These are phyloP conservation scores for Auxenochlorella pyrenoidosa DNA, from an alignment of 139 green algal genomes.

Conservation along the genomic window DNA sequence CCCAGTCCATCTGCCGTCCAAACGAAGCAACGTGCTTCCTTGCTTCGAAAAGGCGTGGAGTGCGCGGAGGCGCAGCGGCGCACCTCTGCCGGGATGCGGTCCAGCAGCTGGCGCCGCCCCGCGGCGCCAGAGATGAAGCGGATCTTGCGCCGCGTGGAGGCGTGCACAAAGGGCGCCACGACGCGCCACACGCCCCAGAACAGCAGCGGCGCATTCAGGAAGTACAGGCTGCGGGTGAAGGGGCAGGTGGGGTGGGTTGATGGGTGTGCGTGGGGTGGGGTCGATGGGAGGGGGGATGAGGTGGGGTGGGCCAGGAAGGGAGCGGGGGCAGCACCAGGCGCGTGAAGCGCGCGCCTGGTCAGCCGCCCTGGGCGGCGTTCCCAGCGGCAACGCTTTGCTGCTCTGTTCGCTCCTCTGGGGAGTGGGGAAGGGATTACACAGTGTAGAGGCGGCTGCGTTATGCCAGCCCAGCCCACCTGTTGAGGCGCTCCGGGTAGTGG, in stretches of 20 bases:
- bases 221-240: slow-evolving; percentile 22
- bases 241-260: too few species aligned
- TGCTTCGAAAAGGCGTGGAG: too few species aligned
- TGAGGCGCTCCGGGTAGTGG: slow-evolving; percentile 70
- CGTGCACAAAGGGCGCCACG: slow-evolving; percentile 69
- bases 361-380: too few species aligned
- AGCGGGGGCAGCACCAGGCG: background rate
- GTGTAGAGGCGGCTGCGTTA: background rate
- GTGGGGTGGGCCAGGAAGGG: too few species aligned
- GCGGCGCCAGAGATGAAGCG: slow-evolving; percentile 52
- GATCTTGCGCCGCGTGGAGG: slow-evolving; percentile 68
- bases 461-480: background rate
- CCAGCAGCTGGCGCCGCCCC: slow-evolving; percentile 18
- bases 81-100: slow-evolving; percentile 37
- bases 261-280: too few species aligned
- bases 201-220: slow-evolving; percentile 56
- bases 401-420: too few species aligned
- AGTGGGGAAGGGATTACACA: too few species aligned
- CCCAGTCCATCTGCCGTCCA: too few species aligned
- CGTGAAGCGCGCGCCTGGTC: slow-evolving; percentile 29
- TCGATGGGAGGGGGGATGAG: too few species aligned
- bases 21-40: too few species aligned
- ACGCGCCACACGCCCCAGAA: slow-evolving; percentile 77
- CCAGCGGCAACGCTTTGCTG: too few species aligned
- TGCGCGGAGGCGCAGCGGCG: background rate